These are phyloP conservation scores for Eucalyptus lansdowneana DNA, from an alignment of 345 rosid species.

Conservation along the genomic window DNA sequence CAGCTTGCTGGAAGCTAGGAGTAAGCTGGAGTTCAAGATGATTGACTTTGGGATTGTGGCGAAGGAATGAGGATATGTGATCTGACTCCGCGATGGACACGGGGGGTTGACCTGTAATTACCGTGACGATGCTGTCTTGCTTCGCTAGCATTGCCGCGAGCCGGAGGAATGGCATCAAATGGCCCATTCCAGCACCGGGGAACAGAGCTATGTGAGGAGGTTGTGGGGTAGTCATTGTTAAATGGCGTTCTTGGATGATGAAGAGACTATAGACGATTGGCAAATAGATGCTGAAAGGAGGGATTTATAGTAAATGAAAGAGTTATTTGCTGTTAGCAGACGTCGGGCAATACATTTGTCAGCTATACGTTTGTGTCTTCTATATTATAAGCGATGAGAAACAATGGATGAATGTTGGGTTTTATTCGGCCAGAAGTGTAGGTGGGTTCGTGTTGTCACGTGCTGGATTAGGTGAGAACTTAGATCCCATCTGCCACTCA, in stretches of 20 bases:
- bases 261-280: background rate
- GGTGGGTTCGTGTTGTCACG: background rate
- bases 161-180: conserved; percentile 26
- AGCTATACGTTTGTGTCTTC: no score
- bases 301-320: background rate
- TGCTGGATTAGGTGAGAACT: background rate
- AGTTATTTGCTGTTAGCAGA: no score
- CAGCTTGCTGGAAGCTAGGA: background rate
- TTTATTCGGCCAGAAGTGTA: no score
- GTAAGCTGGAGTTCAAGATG: conserved; percentile 6
- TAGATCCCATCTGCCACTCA: background rate
- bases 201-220: conserved; percentile 21
- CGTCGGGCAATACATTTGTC: no score
- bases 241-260: background rate
- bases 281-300: background rate
- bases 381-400: background rate
- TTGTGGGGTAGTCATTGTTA: background rate
- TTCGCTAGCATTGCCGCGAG: conserved; percentile 16
- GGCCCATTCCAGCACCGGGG: conserved; percentile 19
- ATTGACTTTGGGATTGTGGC: conserved; percentile 6
- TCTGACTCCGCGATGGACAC: conserved; percentile 16
- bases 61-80: conserved; percentile 14
- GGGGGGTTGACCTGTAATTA: conserved; percentile 16
- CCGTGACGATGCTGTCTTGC: conserved; percentile 13
- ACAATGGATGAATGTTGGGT: background rate